A percentile compares a stretch with the other conserved stretches of the same genome.
These are phyloP conservation scores for Phoma herbarum DNA, from an alignment of 2,329 filamentous ascomycete genomes.

Conservation along the genomic window DNA sequence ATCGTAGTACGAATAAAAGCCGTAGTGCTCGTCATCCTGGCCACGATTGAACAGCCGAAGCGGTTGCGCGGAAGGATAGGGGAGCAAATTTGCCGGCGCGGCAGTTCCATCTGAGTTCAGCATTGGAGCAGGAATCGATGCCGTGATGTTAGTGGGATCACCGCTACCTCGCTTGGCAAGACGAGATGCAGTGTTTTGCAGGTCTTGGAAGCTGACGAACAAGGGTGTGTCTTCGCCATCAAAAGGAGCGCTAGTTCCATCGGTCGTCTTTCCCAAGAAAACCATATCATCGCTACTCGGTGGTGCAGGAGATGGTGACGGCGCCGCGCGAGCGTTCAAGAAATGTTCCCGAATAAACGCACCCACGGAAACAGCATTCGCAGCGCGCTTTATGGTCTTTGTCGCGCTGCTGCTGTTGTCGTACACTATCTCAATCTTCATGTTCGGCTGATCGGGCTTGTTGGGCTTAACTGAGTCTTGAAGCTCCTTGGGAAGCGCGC, in stretches of 20 bases:
- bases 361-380: constrained; percentile 60
- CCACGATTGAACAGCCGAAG: constrained; percentile 87
- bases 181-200: constrained; percentile 37
- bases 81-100: constrained; percentile 75
- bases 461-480: constrained; percentile 71
- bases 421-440: constrained; percentile 77
- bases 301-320: constrained; percentile 63
- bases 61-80: constrained; percentile 74
- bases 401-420: constrained; percentile 61
- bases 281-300: constrained; percentile 74
- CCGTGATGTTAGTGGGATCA: constrained; percentile 55
- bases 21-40: constrained; percentile 83
- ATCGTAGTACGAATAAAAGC: constrained; percentile 92
- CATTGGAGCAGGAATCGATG: constrained; percentile 69
- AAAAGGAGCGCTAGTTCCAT: constrained; percentile 74
- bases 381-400: constrained; percentile 63
- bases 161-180: constrained; percentile 49
- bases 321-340: constrained; percentile 39
- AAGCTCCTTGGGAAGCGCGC: constrained; percentile 80
- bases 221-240: constrained; percentile 89
- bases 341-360: constrained; percentile 45
- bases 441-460: constrained; percentile 74
- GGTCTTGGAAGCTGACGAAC: constrained; percentile 75
- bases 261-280: constrained; percentile 88
- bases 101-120: constrained; percentile 75